These are phyloP conservation scores for Phytopythium vexans DNA, from an alignment of 352 stramenopile species.

Conservation along the genomic window DNA sequence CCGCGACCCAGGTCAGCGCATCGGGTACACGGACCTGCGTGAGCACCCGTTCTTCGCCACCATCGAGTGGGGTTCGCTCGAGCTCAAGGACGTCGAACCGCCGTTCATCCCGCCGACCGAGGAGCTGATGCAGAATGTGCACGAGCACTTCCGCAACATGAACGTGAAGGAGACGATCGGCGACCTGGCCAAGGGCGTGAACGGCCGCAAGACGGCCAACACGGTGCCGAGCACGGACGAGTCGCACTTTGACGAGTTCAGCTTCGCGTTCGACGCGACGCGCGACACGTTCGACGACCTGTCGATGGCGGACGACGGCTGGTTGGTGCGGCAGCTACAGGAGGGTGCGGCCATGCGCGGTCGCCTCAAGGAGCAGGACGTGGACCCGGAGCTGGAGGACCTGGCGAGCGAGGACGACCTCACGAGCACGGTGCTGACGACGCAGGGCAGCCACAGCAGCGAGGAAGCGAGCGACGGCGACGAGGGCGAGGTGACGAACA, in stretches of 20 bases:
- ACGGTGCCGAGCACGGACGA: slow-evolving; percentile 49
- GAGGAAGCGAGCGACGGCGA: slow-evolving; percentile 54
- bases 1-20: slow-evolving; percentile 64
- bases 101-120: slow-evolving; percentile 79
- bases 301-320: slow-evolving; percentile 82
- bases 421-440: slow-evolving; percentile 32
- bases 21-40: slow-evolving; percentile 57
- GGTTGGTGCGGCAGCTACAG: slow-evolving; percentile 75
- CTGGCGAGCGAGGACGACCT: slow-evolving; percentile 57
- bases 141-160: slow-evolving; percentile 89
- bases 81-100: slow-evolving; percentile 77
- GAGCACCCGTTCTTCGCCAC: slow-evolving; percentile 62
- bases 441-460: slow-evolving; percentile 60
- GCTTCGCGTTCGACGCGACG: slow-evolving; percentile 81
- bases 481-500: slow-evolving; percentile 39
- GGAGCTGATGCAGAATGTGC: slow-evolving; percentile 85
- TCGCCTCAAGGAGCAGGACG: slow-evolving; percentile 60
- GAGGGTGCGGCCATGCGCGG: slow-evolving; percentile 75
- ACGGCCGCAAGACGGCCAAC: slow-evolving; percentile 55
- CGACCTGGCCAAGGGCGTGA: slow-evolving; percentile 54
- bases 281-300: slow-evolving; percentile 73
- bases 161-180: slow-evolving; percentile 82
- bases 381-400: slow-evolving; percentile 42
- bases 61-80: slow-evolving; percentile 72
- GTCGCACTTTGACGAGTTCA: slow-evolving; percentile 87